Evolutionary conservation across 1,139 yeast species (phyloP).

Genomic region (Debaryomycetaceae sp.): DNA sequence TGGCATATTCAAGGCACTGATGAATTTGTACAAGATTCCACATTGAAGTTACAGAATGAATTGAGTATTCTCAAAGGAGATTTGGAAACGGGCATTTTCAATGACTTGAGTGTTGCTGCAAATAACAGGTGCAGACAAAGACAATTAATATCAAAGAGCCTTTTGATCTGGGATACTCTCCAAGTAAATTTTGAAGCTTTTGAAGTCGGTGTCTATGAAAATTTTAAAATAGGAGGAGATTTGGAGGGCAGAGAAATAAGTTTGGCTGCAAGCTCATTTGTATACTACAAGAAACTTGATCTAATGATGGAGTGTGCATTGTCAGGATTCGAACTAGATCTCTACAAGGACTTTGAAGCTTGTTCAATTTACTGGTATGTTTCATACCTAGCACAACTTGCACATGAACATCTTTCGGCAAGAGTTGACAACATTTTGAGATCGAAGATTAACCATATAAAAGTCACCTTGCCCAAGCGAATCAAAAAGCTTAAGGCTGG

Average conservation of each 20-base stretch:
- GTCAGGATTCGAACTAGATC: conserved; percentile 72
- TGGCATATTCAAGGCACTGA: conserved; percentile 20
- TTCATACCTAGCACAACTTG: conserved; percentile 48
- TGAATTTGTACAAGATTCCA: conserved; percentile 6
- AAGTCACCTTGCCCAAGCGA: conserved; percentile 38
- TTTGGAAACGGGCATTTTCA: conserved; percentile 49
- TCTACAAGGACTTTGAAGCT: conserved; percentile 72
- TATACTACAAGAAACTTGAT: conserved; percentile 60
- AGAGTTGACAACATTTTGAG: conserved; percentile 36
- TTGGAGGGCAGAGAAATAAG: conserved; percentile 26
- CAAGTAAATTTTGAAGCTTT: conserved; percentile 64
- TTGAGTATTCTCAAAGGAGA: conserved; percentile 24
- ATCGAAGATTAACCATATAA: conserved; percentile 31
- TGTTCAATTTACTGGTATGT: conserved; percentile 68
- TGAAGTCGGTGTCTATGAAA: conserved; percentile 40
- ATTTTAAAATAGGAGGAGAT: conserved; percentile 32
- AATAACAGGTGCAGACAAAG: conserved; percentile 83
- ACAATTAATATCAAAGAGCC: conserved; percentile 59
- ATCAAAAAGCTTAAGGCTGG: conserved; percentile 50
- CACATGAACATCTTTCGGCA: conserved; percentile 48
- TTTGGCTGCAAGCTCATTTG: conserved; percentile 64
- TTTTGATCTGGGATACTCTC: conserved; percentile 69
- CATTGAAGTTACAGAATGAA: conserved; percentile 11
- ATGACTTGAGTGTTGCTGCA: conserved; percentile 54
- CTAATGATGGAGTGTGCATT: conserved; percentile 71